These are phyloP conservation scores for Graphilbum fragrans DNA, from an alignment of 2,329 filamentous ascomycete genomes.

Conservation along the genomic window DNA sequence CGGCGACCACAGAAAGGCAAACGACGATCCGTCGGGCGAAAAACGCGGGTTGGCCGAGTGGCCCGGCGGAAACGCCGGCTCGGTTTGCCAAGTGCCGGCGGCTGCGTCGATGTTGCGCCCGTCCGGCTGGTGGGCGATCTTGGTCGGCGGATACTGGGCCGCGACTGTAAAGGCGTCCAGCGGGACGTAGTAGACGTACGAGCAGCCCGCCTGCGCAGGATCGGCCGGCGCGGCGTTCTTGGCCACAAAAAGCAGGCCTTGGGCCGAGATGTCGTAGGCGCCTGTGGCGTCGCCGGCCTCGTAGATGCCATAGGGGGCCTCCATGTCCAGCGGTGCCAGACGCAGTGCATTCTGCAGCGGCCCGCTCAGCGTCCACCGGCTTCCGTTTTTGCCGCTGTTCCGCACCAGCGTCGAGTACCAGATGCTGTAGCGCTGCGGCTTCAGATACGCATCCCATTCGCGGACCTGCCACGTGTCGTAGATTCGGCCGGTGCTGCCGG, in stretches of 20 bases:
- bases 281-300: constrained; percentile 11
- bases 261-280: constrained; percentile 20
- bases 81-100: not conserved
- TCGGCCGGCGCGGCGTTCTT: constrained; percentile 10
- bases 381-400: not conserved
- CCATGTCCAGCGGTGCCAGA: constrained; percentile 14
- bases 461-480: constrained; percentile 21
- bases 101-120: not conserved
- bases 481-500: constrained; percentile 17
- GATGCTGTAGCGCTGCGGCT: constrained; percentile 19
- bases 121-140: constrained; percentile 10
- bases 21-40: constrained; percentile 22
- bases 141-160: constrained; percentile 11
- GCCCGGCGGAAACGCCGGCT: not conserved
- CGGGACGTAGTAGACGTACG: constrained; percentile 20
- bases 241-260: constrained; percentile 23
- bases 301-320: constrained; percentile 18
- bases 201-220: constrained; percentile 6
- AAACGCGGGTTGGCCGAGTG: constrained; percentile 18
- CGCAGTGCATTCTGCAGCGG: constrained; percentile 21
- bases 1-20: constrained; percentile 21
- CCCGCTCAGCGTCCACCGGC: constrained; percentile 17
- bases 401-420: constrained; percentile 24
- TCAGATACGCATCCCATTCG: constrained; percentile 19
- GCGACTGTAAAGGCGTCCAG: constrained; percentile 18